phyloP scores from a whole-genome alignment of 2,329 filamentous ascomycete species.

The Leptographium wingfieldii region DNA sequence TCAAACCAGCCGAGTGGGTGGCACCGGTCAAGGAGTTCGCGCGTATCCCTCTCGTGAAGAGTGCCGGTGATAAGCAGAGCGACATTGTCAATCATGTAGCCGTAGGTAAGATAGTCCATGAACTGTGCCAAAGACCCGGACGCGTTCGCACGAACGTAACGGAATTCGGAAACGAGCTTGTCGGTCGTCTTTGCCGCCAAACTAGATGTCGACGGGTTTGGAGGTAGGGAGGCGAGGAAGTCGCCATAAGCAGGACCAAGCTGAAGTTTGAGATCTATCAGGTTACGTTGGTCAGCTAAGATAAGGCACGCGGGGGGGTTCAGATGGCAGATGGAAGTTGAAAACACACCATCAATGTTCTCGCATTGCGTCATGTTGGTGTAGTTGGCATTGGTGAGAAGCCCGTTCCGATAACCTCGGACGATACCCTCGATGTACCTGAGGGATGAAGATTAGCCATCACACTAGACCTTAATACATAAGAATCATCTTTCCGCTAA shows the following conservation, averaged over 20 bases:
- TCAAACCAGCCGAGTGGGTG: conserved; percentile 98
- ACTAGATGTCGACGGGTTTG: conserved; percentile 90
- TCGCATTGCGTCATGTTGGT: conserved; percentile 95
- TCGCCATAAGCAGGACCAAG: conserved; percentile 94
- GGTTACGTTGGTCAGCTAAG: not conserved
- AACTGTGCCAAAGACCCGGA: conserved; percentile 86
- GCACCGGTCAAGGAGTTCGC: conserved; percentile 87
- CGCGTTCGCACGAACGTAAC: conserved; percentile 88
- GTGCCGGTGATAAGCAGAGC: conserved; percentile 96
- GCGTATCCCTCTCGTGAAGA: conserved; percentile 90
- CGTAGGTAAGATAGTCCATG: conserved; percentile 96
- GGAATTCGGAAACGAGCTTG: conserved; percentile 94
- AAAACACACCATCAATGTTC: conserved; percentile 71
- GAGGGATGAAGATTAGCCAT: not conserved
- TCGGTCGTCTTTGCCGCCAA: conserved; percentile 94
- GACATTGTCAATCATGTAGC: conserved; percentile 99
- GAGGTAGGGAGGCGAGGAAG: conserved; percentile 84
- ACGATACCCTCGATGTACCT: conserved; percentile 97
- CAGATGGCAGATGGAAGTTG: not conserved
- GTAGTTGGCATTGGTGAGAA: conserved; percentile 85
- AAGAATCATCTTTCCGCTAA: not conserved
- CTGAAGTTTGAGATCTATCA: conserved; percentile 86
- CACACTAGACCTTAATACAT: not conserved
- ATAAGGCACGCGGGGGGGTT: not conserved
- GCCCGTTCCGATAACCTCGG: conserved; percentile 87